Base-by-base conservation (phyloP, 2,329 filamentous ascomycete species). In the Pseudocercospora fijiensis region DNA sequence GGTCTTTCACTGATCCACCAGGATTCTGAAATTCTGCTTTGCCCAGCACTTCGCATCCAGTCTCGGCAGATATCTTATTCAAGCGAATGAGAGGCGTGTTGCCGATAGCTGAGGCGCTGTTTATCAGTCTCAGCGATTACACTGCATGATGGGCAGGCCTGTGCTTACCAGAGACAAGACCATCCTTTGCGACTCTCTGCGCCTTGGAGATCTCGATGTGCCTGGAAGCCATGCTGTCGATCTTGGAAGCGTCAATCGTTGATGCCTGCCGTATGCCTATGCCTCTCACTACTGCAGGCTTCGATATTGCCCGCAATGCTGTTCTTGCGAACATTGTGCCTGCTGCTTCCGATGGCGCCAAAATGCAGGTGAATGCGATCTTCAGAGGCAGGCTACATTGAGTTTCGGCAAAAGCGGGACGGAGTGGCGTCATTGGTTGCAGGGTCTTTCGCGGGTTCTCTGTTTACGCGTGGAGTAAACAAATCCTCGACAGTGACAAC, bases 1-100 rank as follows among this genome's bases (percentile, higher is more conserved):
- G 90, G 80, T 99, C 95, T 81, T 99, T 99, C 77, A 99, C 89
- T 60, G 89, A 93, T 64, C 95, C 95, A 70, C 95, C 95, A 1
- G 95, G 95, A 83, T 99, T 99, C 84, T 96, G 95, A 81, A 99
- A 99, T 78, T 99, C 95, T 72, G 95, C 93, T 79, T 99, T 99
- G 74, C 94, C 95, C 45, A 98, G 88, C 63, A 99, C 83, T 72
- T 96, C 90, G 84, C 95, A 98, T 69, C 93, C 92, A 0, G 95
- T 98, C 75, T 96, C 85, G 65, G 91, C 87, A 45, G 94, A 98
- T 70, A 98, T 88, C 66, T 84, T 86, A 79, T 96, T 94, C 57
- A 99, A 84, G 56, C 90, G 89, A 77, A 99, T 96, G 60, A 99
- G 86, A 0, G 95, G 94, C 0, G 95, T 99, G 79, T 98, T 98